Evolutionary conservation across 805 yeast species (phyloP), one percentile per base, ranked within the genome.

Genomic region (Kuraishia hungarica): DNA sequence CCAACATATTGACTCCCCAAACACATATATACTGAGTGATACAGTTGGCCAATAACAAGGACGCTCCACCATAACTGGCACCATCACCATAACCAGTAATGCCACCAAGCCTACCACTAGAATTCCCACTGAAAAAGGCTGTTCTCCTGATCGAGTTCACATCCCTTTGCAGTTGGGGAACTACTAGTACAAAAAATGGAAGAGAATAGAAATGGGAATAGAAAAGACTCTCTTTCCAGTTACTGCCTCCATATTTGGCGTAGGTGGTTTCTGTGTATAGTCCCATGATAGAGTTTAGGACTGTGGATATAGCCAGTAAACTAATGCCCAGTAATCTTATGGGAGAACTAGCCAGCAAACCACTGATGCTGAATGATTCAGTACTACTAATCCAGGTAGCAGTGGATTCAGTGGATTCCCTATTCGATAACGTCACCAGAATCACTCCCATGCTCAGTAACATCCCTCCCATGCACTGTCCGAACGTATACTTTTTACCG

Each of bases 171-270:
- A 64, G 48, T 2, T 69, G 60, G 7, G 64, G 64, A 2, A 62
- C 57, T 35, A 79, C 66, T 2, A 78, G 59, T 0, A 73, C 20
- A 56, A 84, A 81, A 11, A 83, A 62, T 0, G 88, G 86, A 11
- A 86, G 60, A 0, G 82, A 79, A 48, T 81, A 69, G 5, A 79
- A 62, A 62, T 84, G 88, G 17, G 80, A 74, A 66, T 81, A 85
- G 61, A 87, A 86, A 50, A 87, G 64, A 39, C 78, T 75, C 60
- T 86, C 91, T 55, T 77, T 71, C 92, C 92, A 86, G 53, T 78
- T 77, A 2, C 39, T 46, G 54, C 73, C 74, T 5, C 87, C 87
- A 62, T 83, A 80, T 21, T 59, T 60, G 15, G 64, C 64, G 60
- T 72, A 78, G 0, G 84, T 75, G 52, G 65, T 66, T 61, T 86